Percentiles rank a stretch among this genome's conserved stretches.
Conservation (phyloP, 2,329 filamentous ascomycete species). For the Emericellopsis atlantica region DNA sequence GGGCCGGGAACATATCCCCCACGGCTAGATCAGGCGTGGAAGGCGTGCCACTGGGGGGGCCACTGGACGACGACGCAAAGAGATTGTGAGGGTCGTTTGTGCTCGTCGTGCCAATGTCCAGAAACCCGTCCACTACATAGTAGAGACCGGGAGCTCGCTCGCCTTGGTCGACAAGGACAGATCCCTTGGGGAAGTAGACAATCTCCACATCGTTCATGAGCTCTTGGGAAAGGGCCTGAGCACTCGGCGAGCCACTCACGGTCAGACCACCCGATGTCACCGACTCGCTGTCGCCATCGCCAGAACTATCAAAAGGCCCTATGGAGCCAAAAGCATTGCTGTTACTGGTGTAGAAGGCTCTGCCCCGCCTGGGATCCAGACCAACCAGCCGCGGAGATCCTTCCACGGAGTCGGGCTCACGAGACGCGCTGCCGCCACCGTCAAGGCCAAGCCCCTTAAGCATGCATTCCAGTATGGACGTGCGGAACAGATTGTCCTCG, state of each 20-base stretch:
- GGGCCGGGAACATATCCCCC: slow-evolving; percentile 13
- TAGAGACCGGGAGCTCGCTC: slow-evolving; percentile 95
- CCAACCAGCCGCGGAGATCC: slow-evolving; percentile 76
- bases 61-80: slow-evolving; percentile 13
- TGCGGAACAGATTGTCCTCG: slow-evolving; percentile 79
- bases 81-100: slow-evolving; percentile 14
- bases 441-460: slow-evolving; percentile 85
- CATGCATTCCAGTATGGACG: slow-evolving; percentile 88
- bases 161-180: slow-evolving; percentile 89
- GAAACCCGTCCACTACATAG: slow-evolving; percentile 93
- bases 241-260: slow-evolving; percentile 47
- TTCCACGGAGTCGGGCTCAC: slow-evolving; percentile 64
- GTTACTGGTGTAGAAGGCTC: slow-evolving; percentile 48
- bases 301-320: slow-evolving; percentile 62
- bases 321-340: slow-evolving; percentile 80
- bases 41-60: slow-evolving; percentile 1
- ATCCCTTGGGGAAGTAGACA: slow-evolving; percentile 90
- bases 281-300: slow-evolving; percentile 79
- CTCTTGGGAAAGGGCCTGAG: slow-evolving; percentile 59
- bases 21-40: slow-evolving; percentile 1
- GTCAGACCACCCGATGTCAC: slow-evolving; percentile 59
- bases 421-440: slow-evolving; percentile 49
- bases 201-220: slow-evolving; percentile 90
- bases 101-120: slow-evolving; percentile 76
- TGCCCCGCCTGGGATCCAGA: slow-evolving; percentile 70